Evolutionary conservation across 2,329 filamentous ascomycete species (phyloP).

Genomic region (Ophiostoma australiae): DNA sequence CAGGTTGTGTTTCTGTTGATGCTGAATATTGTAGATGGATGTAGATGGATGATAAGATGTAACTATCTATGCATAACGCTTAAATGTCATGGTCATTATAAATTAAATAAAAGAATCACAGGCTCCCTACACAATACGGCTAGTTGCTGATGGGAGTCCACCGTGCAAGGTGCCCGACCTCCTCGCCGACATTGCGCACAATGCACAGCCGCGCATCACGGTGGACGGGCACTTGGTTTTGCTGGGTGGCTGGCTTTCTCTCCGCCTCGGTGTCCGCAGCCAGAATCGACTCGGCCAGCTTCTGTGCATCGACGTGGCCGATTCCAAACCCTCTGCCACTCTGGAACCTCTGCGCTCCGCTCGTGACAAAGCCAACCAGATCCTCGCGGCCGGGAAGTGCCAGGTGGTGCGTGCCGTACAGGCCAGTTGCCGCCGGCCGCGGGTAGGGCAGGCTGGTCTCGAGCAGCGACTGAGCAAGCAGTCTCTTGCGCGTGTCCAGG

Average conservation of each 20-base stretch:
- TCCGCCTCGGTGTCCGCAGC: constrained; percentile 15
- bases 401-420: constrained; percentile 50
- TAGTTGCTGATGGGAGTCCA: constrained; percentile 27
- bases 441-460: constrained; percentile 38
- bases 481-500: constrained; percentile 40
- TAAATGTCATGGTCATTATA: background rate
- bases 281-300: constrained; percentile 44
- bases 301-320: constrained; percentile 55
- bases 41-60: background rate
- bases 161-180: constrained; percentile 66
- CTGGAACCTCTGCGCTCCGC: constrained; percentile 74
- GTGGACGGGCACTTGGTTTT: constrained; percentile 22
- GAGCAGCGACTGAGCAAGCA: constrained; percentile 47
- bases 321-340: constrained; percentile 72
- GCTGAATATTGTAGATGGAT: background rate
- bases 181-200: constrained; percentile 74
- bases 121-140: background rate
- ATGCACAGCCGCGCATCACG: constrained; percentile 60
- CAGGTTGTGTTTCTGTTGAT: background rate
- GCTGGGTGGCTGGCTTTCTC: constrained; percentile 21
- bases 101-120: background rate
- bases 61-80: background rate
- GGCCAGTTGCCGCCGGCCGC: constrained; percentile 36
- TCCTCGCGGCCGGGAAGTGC: constrained; percentile 68
- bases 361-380: constrained; percentile 85